These are phyloP conservation scores for Dactylellina haptotyla DNA, from an alignment of 2,329 filamentous ascomycete species.

Conservation along the genomic window DNA sequence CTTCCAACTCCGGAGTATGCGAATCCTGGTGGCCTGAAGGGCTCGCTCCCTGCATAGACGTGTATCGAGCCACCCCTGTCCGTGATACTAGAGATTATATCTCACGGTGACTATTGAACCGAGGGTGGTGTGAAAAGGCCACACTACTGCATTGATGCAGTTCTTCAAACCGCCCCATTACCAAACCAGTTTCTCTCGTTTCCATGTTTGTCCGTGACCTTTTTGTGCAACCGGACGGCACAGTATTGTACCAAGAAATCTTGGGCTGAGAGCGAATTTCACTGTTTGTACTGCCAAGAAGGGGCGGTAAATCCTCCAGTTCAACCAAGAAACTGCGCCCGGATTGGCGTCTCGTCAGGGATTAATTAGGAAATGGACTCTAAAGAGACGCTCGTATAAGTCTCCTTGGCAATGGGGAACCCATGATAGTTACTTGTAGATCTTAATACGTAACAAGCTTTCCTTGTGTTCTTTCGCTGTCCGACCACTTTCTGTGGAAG, in stretches of 20 bases:
- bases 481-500: background rate
- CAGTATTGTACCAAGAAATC: background rate
- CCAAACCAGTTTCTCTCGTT: slow-evolving; percentile 10
- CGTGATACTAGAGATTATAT: slow-evolving; percentile 34
- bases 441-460: slow-evolving; percentile 16
- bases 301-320: slow-evolving; percentile 34
- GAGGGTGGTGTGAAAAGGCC: slow-evolving; percentile 16
- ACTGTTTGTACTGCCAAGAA: slow-evolving; percentile 14
- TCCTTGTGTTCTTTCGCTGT: background rate
- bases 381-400: slow-evolving; percentile 20
- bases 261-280: background rate
- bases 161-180: background rate
- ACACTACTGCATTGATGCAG: slow-evolving; percentile 7
- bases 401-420: background rate
- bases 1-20: slow-evolving; percentile 7
- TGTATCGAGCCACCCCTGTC: slow-evolving; percentile 13
- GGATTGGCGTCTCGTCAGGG: slow-evolving; percentile 30
- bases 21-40: slow-evolving; percentile 18
- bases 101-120: slow-evolving; percentile 19
- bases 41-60: slow-evolving; percentile 18
- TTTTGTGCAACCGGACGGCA: slow-evolving; percentile 30
- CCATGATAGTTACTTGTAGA: slow-evolving; percentile 8
- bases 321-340: slow-evolving; percentile 12
- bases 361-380: slow-evolving; percentile 5
- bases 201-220: slow-evolving; percentile 5